These are phyloP conservation scores for Trametes maxima DNA, from an alignment of 768 basidiomycete species.

Conservation along the genomic window DNA sequence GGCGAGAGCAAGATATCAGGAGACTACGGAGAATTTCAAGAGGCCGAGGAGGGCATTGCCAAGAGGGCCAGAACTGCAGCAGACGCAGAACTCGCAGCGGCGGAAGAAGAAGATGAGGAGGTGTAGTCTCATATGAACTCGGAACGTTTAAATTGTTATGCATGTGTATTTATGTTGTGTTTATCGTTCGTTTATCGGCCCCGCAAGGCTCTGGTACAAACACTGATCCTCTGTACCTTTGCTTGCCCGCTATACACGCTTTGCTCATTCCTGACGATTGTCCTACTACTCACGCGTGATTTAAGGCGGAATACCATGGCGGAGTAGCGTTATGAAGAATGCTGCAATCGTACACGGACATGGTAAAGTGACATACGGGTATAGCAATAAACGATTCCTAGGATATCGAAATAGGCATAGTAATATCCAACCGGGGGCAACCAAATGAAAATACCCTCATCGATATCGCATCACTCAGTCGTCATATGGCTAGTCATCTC, in stretches of 20 bases:
- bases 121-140: neutral
- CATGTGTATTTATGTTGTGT: slow-evolving; percentile 10
- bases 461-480: neutral
- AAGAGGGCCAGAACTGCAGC: slow-evolving; percentile 35
- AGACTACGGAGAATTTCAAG: slow-evolving; percentile 34
- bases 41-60: slow-evolving; percentile 36
- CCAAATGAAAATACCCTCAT: neutral
- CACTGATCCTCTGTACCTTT: slow-evolving; percentile 1
- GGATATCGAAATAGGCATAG: slow-evolving; percentile 16
- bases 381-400: slow-evolving; percentile 24
- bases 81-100: slow-evolving; percentile 6
- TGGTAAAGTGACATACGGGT: slow-evolving; percentile 20
- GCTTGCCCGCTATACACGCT: neutral
- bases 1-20: slow-evolving; percentile 19
- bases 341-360: neutral
- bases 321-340: neutral
- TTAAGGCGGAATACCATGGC: too few species aligned
- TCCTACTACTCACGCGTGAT: too few species aligned
- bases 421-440: neutral
- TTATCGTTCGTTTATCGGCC: neutral
- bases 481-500: slow-evolving; percentile 56
- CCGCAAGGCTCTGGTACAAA: neutral
- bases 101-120: slow-evolving; percentile 12
- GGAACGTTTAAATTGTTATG: neutral
- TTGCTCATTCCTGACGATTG: neutral